A percentile compares a stretch with the other conserved stretches of the same genome.
phyloP scores from a whole-genome alignment of 371 early-diverging fungal species.

The Actinomortierella ambigua region DNA sequence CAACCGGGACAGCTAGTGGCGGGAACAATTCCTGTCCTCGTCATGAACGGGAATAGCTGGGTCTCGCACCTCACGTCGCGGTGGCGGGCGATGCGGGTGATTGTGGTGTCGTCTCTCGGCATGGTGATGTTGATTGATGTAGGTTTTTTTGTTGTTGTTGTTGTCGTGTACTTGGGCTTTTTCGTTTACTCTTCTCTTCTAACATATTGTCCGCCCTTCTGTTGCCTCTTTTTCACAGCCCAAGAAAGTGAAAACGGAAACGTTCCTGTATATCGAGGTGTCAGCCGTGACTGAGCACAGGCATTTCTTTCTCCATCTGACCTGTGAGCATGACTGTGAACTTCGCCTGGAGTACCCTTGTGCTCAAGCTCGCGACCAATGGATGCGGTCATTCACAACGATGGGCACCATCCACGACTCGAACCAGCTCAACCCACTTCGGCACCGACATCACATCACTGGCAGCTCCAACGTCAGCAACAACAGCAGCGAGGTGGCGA shows the following conservation, averaged over 20 bases:
- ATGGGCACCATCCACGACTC: too few species aligned
- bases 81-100: conserved; percentile 6
- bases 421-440: too few species aligned
- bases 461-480: too few species aligned
- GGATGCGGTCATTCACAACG: conserved; percentile 4
- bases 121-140: conserved; percentile 13
- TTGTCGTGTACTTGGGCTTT: neutral
- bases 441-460: too few species aligned
- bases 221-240: too few species aligned
- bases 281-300: neutral
- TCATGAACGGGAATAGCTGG: neutral
- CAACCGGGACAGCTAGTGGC: neutral
- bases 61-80: neutral
- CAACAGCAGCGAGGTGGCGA: too few species aligned
- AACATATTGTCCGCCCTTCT: too few species aligned
- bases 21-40: conserved; percentile 5
- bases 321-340: neutral
- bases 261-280: conserved; percentile 3
- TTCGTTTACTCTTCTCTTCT: neutral
- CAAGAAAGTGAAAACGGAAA: neutral
- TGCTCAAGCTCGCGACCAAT: conserved; percentile 5
- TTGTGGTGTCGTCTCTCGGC: conserved; percentile 7
- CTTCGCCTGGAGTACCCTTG: conserved; percentile 4
- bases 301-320: conserved; percentile 5
- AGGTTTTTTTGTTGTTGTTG: neutral